Conservation (phyloP, 768 basidiomycete genomes). For the Kwoniella mangroviensis region DNA sequence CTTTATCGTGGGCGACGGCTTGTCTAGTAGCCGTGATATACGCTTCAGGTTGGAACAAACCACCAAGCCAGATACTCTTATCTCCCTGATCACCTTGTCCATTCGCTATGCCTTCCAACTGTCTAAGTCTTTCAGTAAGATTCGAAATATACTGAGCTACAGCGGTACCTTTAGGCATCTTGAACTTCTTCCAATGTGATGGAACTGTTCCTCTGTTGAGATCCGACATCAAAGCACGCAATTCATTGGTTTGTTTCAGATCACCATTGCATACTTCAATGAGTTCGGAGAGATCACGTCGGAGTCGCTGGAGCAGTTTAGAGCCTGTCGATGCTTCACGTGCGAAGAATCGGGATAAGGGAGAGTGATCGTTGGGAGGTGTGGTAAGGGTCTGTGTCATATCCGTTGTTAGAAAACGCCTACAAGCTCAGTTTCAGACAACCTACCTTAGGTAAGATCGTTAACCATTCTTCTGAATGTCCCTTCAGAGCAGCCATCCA, state of each 20-base stretch:
- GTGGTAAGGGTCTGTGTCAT: constrained; percentile 66
- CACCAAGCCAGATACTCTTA: constrained; percentile 88
- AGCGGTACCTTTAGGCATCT: constrained; percentile 78
- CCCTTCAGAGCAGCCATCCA: constrained; percentile 91
- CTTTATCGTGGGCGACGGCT: constrained; percentile 88
- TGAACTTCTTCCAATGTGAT: constrained; percentile 84
- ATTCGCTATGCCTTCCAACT: constrained; percentile 73
- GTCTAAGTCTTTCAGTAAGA: constrained; percentile 76
- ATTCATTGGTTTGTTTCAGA: constrained; percentile 93
- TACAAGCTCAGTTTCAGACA: not conserved
- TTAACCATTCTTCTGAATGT: constrained; percentile 83
- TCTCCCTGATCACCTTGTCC: constrained; percentile 21
- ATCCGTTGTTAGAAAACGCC: constrained; percentile 25
- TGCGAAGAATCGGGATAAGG: constrained; percentile 83
- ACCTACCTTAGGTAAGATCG: constrained; percentile 73
- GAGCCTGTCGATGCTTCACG: constrained; percentile 82
- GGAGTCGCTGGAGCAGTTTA: constrained; percentile 77
- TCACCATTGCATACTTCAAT: constrained; percentile 82
- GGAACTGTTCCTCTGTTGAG: constrained; percentile 92
- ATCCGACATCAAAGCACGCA: constrained; percentile 86
- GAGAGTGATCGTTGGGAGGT: constrained; percentile 65
- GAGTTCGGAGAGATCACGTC: constrained; percentile 78
- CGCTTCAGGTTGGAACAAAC: constrained; percentile 94
- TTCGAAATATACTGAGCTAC: constrained; percentile 86
- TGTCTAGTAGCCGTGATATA: constrained; percentile 95